Evolutionary conservation across 805 yeast species (phyloP), one percentile per base, ranked within the genome.

Genomic region (Saturnispora diversa): DNA sequence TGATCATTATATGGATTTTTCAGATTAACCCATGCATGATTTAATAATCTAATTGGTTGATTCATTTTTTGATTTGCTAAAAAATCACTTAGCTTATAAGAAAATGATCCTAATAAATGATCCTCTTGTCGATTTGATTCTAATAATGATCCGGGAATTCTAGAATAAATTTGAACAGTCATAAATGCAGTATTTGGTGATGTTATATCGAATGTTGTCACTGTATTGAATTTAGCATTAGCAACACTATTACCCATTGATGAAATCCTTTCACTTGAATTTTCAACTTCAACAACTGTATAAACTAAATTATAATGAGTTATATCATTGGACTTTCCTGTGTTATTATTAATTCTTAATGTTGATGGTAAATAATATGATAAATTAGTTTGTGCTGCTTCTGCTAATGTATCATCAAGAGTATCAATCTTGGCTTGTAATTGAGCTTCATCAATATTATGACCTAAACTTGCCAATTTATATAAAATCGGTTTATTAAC

Each of bases 261-360:
- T 50, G 87, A 94, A 37, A 90, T 77, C 12, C 87, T 73, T 48
- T 92, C 81, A 49, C 88, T 92, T 37, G 90, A 86, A 62, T 92
- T 92, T 63, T 92, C 99, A 57, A 87, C 90, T 62, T 92, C 99
- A 33, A 92, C 70, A 2, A 95, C 86, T 53, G 88, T 72, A 60
- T 84, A 85, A 28, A 92, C 71, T 44, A 94, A 70, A 42, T 55
- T 56, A 44, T 59, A 59, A 17, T 56, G 58, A 8, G 61, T 55
- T 24, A 54, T 39, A 13, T 92, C 75, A 50, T 76, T 77, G 46
- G 75, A 70, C 12, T 80, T 69, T 31, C 85, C 80, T 33, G 79
- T 65, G 31, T 57, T 54, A 28, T 50, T 51, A 21, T 49, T 57
- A 20, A 59, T 59, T 37, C 55, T 47, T 31, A 59, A 47, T 1